Evolutionary conservation across 164 flowering plant species (phyloP).

Genomic region (Macadamia tetraphylla): DNA sequence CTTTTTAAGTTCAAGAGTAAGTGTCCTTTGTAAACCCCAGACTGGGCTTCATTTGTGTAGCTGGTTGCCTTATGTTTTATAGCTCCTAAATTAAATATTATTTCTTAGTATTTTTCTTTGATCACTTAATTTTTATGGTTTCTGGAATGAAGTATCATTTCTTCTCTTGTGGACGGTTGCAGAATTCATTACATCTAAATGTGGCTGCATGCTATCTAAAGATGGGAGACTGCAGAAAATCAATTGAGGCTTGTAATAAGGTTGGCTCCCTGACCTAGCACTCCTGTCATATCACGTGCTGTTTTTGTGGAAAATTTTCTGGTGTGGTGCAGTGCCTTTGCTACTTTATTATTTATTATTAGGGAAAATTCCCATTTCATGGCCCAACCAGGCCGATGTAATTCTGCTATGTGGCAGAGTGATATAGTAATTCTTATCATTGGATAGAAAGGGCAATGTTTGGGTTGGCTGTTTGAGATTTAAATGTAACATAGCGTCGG

Average conservation of each 20-base stretch:
- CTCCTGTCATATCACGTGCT: no score
- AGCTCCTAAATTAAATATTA: background rate
- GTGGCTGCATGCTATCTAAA: slow-evolving; percentile 95
- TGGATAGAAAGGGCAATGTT: no score
- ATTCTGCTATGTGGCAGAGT: no score
- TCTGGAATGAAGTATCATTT: background rate
- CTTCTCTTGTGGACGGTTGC: slow-evolving; percentile 24
- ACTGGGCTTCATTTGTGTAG: background rate
- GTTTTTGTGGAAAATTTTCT: no score
- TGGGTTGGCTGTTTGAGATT: no score
- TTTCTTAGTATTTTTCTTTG: background rate
- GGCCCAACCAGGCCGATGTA: no score
- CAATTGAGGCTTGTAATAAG: slow-evolving; percentile 91
- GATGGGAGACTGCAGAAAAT: slow-evolving; percentile 85
- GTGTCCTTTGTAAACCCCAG: slow-evolving; percentile 11
- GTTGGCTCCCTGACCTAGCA: slow-evolving; percentile 25
- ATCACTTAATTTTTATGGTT: background rate
- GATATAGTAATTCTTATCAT: no score
- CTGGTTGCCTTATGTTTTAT: background rate
- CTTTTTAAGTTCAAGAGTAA: slow-evolving; percentile 69
- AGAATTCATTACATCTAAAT: slow-evolving; percentile 82
- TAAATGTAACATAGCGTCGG: no score
- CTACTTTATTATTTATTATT: no score
- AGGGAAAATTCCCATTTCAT: no score
- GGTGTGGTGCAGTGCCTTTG: background rate